Base-by-base conservation (phyloP, 2,329 filamentous ascomycete species). In the Cercospora brassicicola region DNA sequence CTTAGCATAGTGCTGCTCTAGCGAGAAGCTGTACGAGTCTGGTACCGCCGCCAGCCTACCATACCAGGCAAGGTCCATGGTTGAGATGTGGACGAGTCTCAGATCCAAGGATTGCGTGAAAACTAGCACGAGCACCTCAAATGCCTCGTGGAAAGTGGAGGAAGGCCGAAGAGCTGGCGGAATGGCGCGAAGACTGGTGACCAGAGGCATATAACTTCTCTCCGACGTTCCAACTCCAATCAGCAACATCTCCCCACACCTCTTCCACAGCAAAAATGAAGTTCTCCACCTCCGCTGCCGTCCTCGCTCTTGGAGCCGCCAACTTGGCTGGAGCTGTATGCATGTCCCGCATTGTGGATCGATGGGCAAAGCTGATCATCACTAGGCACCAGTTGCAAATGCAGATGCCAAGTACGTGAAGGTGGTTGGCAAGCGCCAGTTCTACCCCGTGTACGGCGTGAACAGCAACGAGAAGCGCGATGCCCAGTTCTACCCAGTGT, bases 351-450 rank as follows among this genome's bases (percentile, higher is more conserved):
- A 26, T 2, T 28, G 18, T 9, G 13, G 6, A 18, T n/a, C 18
- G 8, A 33, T 63, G 28, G 11, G 13, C 13, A 20, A 28, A 55
- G 31, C 61, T 63, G 30, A 63, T 48, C n/a, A 28, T 20, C 9
- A 30, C 10, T n/a, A 63, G 61, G 61, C 61, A 53, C 61, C 61
- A 28, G 61, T 63, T 11, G 42, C 61, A 23, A 48, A 63, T 23
- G 45, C 61, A 53, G 23, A 55, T 23, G 39, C 61, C n/a, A 48
- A 53, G 26, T 63, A 63, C 61, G 51, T 53, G 45, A 63, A 63
- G 61, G 28, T 63, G 30, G 61, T 63, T 8, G 61, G 61, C 61
- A 63, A 63, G 30, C 61, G 61, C 45, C 61, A 63, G 15, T 63
- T 63, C 48, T 63, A 63, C 28, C 61, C 61, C 18, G 61, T 63